Evolutionary conservation across 371 early-diverging fungal species (phyloP), one percentile per base, ranked within the genome.

Genomic region (Catenaria anguillulae): DNA sequence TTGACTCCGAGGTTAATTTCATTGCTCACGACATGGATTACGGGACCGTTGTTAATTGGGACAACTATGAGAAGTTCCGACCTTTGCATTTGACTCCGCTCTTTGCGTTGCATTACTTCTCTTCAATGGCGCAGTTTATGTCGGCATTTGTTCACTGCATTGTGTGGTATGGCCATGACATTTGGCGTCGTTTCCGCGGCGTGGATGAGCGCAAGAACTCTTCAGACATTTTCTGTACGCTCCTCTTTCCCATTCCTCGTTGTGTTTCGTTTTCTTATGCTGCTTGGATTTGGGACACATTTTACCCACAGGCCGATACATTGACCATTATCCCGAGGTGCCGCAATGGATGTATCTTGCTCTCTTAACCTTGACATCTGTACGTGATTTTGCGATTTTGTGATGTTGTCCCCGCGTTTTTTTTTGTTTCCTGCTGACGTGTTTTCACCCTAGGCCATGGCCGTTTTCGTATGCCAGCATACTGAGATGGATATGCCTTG

Each of bases 341-440:
- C 90, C 90, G 3, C 70, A 71, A 42, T 83, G 82, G 84, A 87
- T 88, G 88, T 88, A 88, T 50, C 68, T 73, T 43, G 43, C 63
- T 8, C 65, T 84, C 36, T 87, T 85, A 64, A 65, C 77, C 5
- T 52, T 74, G 10, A 83, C 81, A 58, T 75, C 82, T 55, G 76
- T 71, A 13, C 19, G 45, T 17, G 3, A 19, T 3, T 4, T 13
- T 4, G 4, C 13, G 8, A n/a, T 10, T 40, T 5, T 5, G 5
- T 17, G 40, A 5, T 17, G 17, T 17, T 10, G 17, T 40, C 10
- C 40, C 10, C 40, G 5, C 10, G 17, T 5, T 40, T 5, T 5
- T n/a, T 10, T 40, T 5, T 17, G 40, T 17, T 40, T 5, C 5
- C 10, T 40, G 40, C 10, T 5, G 17, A 10, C 10, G 17, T 5